phyloP scores from a whole-genome alignment of 768 basidiomycete genomes.

The Mycena olivaceomarginata region DNA sequence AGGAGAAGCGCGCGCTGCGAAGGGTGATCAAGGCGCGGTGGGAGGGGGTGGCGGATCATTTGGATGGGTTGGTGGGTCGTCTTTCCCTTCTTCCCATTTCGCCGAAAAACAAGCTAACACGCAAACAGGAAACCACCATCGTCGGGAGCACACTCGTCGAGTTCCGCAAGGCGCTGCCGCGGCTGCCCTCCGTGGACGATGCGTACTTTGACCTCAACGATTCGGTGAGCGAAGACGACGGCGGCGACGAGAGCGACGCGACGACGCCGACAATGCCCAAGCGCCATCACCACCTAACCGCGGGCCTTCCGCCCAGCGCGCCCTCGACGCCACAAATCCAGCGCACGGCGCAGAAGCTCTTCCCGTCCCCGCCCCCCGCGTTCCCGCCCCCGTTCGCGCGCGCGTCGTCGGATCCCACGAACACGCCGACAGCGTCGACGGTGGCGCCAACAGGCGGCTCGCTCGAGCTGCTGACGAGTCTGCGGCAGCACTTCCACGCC shows the following conservation, averaged over 20 bases:
- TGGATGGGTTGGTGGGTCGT: constrained; percentile 74
- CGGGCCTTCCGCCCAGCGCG: constrained; percentile 39
- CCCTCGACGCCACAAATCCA: constrained; percentile 37
- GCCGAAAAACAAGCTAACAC: not conserved
- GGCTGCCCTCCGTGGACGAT: constrained; percentile 75
- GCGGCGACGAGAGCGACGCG: not conserved
- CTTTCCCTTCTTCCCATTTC: not conserved
- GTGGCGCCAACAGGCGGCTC: constrained; percentile 46
- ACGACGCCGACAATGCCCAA: constrained; percentile 36
- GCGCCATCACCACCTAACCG: constrained; percentile 3
- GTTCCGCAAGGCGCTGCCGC: constrained; percentile 71
- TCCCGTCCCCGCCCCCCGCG: constrained; percentile 11
- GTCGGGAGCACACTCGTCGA: constrained; percentile 51
- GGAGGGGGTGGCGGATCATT: constrained; percentile 76
- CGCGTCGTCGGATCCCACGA: constrained; percentile 30
- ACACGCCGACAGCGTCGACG: constrained; percentile 38
- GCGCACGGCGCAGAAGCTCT: constrained; percentile 36
- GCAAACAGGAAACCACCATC: constrained; percentile 66
- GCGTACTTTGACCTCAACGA: constrained; percentile 60
- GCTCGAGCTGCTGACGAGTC: constrained; percentile 61
- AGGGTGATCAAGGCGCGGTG: constrained; percentile 81
- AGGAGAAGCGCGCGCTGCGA: constrained; percentile 70
- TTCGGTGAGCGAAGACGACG: constrained; percentile 26
- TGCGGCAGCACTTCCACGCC: constrained; percentile 75
- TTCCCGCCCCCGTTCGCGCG: constrained; percentile 11